Evolutionary conservation across 1,139 yeast genomes (phyloP).

Genomic region (Hansenula lynferdii): DNA sequence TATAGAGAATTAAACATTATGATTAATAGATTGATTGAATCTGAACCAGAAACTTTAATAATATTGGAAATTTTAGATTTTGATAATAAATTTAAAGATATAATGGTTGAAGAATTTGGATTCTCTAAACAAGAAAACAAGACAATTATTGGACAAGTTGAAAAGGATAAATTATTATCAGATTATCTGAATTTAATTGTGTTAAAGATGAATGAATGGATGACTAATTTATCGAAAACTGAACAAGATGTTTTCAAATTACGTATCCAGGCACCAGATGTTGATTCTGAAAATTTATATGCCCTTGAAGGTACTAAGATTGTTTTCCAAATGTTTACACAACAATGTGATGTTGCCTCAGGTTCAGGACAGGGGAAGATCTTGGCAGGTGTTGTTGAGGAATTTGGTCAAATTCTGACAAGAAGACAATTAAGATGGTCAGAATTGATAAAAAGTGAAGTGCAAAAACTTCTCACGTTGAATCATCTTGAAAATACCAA

Average conservation of each 20-base stretch:
- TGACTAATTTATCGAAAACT: slow-evolving; percentile 54
- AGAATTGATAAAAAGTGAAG: slow-evolving; percentile 53
- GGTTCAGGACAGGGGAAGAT: slow-evolving; percentile 83
- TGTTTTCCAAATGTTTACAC: slow-evolving; percentile 78
- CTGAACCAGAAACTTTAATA: slow-evolving; percentile 71
- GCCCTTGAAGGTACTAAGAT: slow-evolving; percentile 70
- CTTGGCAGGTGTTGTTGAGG: slow-evolving; percentile 75
- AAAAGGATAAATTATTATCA: slow-evolving; percentile 54
- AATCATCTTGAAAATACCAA: slow-evolving; percentile 31
- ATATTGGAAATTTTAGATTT: slow-evolving; percentile 64
- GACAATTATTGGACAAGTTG: slow-evolving; percentile 66
- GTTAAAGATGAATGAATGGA: slow-evolving; percentile 79
- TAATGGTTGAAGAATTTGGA: slow-evolving; percentile 42
- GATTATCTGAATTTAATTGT: slow-evolving; percentile 72
- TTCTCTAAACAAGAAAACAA: slow-evolving; percentile 36
- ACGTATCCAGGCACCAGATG: slow-evolving; percentile 69
- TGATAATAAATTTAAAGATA: slow-evolving; percentile 61
- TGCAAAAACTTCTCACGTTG: slow-evolving; percentile 42
- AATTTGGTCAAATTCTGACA: slow-evolving; percentile 60
- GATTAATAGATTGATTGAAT: slow-evolving; percentile 55
- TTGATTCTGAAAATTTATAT: slow-evolving; percentile 56
- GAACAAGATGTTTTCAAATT: slow-evolving; percentile 59
- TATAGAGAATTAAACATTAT: slow-evolving; percentile 62
- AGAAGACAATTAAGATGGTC: slow-evolving; percentile 62
- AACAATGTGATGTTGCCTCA: slow-evolving; percentile 90